These are phyloP conservation scores for Backusella macrospora DNA, from an alignment of 192 early-diverging fungal genomes.

Conservation along the genomic window DNA sequence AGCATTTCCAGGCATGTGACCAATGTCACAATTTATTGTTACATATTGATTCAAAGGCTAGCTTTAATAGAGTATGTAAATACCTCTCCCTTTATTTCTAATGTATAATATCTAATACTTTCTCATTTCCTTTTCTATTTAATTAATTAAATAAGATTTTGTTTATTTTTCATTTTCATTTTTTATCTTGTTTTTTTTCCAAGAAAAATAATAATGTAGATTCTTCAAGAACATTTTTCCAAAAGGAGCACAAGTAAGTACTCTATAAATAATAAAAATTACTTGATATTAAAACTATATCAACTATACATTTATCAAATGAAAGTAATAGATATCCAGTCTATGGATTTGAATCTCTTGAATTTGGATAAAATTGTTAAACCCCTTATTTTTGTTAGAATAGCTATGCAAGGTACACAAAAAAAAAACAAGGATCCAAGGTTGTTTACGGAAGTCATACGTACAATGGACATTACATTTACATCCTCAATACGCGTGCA, in stretches of 20 bases:
- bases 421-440: background rate
- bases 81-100: background rate
- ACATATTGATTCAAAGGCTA: too few species aligned
- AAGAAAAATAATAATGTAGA: background rate
- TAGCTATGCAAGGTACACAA: background rate
- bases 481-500: background rate
- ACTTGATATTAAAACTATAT: background rate
- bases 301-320: background rate
- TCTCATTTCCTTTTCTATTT: background rate
- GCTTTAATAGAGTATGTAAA: background rate
- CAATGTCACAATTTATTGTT: background rate
- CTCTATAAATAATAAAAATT: background rate
- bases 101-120: background rate
- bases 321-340: too few species aligned
- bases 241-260: background rate
- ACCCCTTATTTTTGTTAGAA: background rate
- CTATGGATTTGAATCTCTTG: background rate
- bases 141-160: background rate
- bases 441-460: background rate
- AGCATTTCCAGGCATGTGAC: background rate
- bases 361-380: background rate
- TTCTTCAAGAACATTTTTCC: slow-evolving; percentile 1
- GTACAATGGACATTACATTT: background rate
- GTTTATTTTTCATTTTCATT: background rate
- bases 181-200: background rate